A percentile compares a stretch with the other conserved stretches of the same genome.
Conservation (phyloP, 2,329 filamentous ascomycete genomes). For the Arthrobotrys entomopaga region DNA sequence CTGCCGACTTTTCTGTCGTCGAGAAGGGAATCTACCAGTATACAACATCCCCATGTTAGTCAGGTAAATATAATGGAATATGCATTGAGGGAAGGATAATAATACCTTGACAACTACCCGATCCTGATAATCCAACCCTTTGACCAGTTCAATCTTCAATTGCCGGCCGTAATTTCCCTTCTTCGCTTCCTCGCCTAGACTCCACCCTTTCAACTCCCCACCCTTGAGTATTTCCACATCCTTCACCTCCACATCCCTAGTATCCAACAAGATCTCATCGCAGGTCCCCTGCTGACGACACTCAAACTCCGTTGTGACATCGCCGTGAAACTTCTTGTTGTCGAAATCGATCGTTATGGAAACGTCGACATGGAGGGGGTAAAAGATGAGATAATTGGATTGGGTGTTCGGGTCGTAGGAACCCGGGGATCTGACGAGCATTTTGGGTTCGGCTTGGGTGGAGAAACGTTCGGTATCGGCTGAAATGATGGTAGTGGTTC, state of each 20-base stretch:
- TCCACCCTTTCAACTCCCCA: conserved; percentile 76
- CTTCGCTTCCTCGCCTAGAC: conserved; percentile 68
- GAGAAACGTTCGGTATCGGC: conserved; percentile 45
- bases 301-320: conserved; percentile 79
- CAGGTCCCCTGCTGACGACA: conserved; percentile 71
- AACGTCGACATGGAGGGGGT: conserved; percentile 82
- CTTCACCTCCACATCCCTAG: conserved; percentile 80
- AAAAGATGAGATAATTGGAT: conserved; percentile 89
- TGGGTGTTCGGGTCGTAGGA: conserved; percentile 81
- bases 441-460: conserved; percentile 48
- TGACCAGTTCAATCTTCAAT: conserved; percentile 72
- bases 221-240: conserved; percentile 73
- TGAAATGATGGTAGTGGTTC: conserved; percentile 4
- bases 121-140: conserved; percentile 63
- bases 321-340: conserved; percentile 78
- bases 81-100: conserved; percentile 64
- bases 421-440: conserved; percentile 45
- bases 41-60: conserved; percentile 63
- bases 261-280: conserved; percentile 86
- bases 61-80: conserved; percentile 63
- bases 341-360: conserved; percentile 86
- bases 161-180: conserved; percentile 71
- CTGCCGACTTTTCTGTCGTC: conserved; percentile 88
- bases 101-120: conserved; percentile 31
- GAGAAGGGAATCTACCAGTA: conserved; percentile 73